Base-by-base conservation (phyloP, 2,329 filamentous ascomycete genomes). In the Curvularia hawaiiensis region DNA sequence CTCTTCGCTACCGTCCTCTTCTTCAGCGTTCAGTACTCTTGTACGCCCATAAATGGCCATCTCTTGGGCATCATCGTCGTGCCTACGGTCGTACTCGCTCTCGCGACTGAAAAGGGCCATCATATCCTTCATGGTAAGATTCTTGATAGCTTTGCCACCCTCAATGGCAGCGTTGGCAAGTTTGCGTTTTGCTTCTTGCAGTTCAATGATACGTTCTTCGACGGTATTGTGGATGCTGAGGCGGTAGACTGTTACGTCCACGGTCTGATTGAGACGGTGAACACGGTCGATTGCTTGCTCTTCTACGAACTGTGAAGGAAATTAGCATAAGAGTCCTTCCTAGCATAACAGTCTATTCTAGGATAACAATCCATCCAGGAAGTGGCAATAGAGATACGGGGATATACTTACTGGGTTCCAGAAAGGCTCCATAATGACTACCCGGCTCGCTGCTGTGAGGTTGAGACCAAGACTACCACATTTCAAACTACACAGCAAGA, bases 281-380 rank as follows among this genome's bases (percentile, higher is more conserved):
- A 99, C 95, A 53, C 95, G 92, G 77, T 99, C 95, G 67, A 99
- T 99, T 48, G 95, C 95, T 82, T 99, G 95, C 76, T 99, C 95
- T 80, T 99, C 95, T 33, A 99, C 92, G 72, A 99, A 99, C 85
- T 91, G 61, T 10, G 12, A 28, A 8, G 31, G 10, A 28, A 16
- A 4, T 50, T 26, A 22, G 31, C 39, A 24, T n/a, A 40, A 1
- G 10, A 3, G 14, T 38, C 14, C 22, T 3, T 24, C 1, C 22
- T 24, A 24, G 22, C 22, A 24, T 24, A 24, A 24, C 22, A 24
- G 22, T 24, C 22, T 24, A 24, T 24, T 24, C 22, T 26, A 22
- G 31, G 33, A 24, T n/a, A 40, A 2, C 14, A 3, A 10, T 38
- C 14, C 3, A 16, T 24, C 10, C 30, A 10, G 18, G 4, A 14